Evolutionary conservation across 805 yeast species (phyloP), one percentile per base, ranked within the genome.

Genomic region (Spathaspora boniae): DNA sequence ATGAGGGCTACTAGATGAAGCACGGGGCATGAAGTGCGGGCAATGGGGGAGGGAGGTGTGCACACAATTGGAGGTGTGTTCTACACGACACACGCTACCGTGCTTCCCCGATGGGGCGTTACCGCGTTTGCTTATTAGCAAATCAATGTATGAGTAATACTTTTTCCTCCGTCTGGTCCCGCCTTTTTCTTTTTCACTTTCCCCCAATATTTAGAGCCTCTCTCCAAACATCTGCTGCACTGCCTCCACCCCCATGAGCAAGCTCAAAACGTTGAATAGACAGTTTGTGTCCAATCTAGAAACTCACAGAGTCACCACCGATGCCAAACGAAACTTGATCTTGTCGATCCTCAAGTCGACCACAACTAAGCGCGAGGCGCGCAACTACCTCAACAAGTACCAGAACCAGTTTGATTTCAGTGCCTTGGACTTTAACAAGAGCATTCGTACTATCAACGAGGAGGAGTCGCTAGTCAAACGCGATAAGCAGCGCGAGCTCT

Each of bases 361-460:
- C 4, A 94, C 97, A 5, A 91, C 98, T 1, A 89, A 87, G 55
- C 69, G 98, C 41, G 98, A 91, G 53, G 95, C 96, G 4, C 73
- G 77, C 43, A 83, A 82, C 44, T 91, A 89, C 53, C 61, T 91
- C 31, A 66, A 76, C 23, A 85, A 82, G 51, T 91, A 89, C 53
- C 72, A 77, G 31, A 58, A 70, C 39, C 70, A 62, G 42, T 65
- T 65, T 42, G 59, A 58, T 38, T 50, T 56, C 36, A 44, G 47
- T 20, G 48, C 50, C 15, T 36, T 44, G 11, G 29, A 40, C 1
- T 42, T 46, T 26, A 43, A 37, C 9, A 38, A 30, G n/a, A 24
- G 22, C 11, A 12, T 32, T 6, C 12, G 16, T 17, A 51, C 56
- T 24, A 56, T 54, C 21, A 55, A 57, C 28, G 38, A 31, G 24